phyloP scores from a whole-genome alignment of 441 rosid species.

The Theobroma grandiflorum region DNA sequence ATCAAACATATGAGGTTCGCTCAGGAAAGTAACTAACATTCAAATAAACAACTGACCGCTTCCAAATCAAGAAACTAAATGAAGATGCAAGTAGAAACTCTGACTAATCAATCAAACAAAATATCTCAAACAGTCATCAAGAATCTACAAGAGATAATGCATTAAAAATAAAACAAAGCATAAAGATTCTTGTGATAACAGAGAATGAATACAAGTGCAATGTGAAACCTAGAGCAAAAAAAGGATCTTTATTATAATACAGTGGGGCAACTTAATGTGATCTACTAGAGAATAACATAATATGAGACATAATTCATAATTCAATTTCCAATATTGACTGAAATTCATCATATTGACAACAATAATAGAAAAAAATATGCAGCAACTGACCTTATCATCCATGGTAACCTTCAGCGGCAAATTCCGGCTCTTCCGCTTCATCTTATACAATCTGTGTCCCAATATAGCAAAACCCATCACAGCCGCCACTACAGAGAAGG shows the following conservation, averaged over 20 bases:
- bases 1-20: background rate
- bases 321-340: background rate
- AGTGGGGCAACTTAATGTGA: background rate
- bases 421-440: conserved; percentile 71
- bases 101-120: conserved; percentile 5
- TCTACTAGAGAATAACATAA: background rate
- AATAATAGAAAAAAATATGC: conserved; percentile 24
- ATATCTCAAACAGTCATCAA: conserved; percentile 8
- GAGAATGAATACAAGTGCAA: conserved; percentile 10
- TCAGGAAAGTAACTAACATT: background rate
- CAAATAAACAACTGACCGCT: background rate
- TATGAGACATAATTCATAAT: background rate
- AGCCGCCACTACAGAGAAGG: conserved; percentile 91
- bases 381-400: conserved; percentile 80
- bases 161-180: background rate
- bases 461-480: conserved; percentile 77
- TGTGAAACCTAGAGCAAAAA: background rate
- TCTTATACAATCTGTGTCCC: conserved; percentile 77
- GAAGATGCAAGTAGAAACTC: background rate
- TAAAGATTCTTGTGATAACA: background rate
- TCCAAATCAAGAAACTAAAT: conserved; percentile 1
- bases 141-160: conserved; percentile 1
- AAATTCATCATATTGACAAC: background rate
- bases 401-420: conserved; percentile 82
- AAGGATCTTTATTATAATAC: background rate